Base-by-base conservation (phyloP, 2,329 filamentous ascomycete species). In the Ceratocystis lukuohia region DNA sequence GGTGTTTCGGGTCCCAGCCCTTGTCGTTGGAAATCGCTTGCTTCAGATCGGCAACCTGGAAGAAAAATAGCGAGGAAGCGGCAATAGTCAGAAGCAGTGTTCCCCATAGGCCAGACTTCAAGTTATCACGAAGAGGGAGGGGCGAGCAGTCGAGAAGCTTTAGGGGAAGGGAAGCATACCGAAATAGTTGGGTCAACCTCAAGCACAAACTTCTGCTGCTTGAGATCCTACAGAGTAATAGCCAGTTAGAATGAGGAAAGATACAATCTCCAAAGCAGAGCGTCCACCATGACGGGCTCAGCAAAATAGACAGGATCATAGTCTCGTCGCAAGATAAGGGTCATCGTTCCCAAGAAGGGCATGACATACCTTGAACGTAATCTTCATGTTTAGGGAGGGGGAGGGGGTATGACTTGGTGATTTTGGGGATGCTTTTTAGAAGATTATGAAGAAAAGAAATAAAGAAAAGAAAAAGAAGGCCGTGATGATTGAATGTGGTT, bases 201-300 rank as follows among this genome's bases (percentile, higher is more conserved):
- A 80, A 99, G 88, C 74, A 87, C 86, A 79, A 99, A 99, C 82
- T 96, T 96, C 77, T 96, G 89, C 78, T 97, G 94, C 82, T 96
- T 97, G 74, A 99, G 84, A 80, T 99, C 94, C 92, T 96, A 72
- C 44, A 20, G 12, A 37, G 45, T 45, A 3, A 15, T 4, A 5
- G 37, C 12, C 37, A 15, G 37, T 41, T 41, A 41, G 37, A 41
- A 61, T 45, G 56, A 30, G 25, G 22, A 3, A 64, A 3, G n/a
- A 61, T 25, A 59, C 28, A 67, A 45, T 62, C 62, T 56, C 25
- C 46, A 57, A 44, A 64, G n/a, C 46, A 30, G 41, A 44, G 41
- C 59, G 5, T 41, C 37, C 37, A 41, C 37, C 37, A 41, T 15
- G 37, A 5, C 37, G 37, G 37, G 37, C 37, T 4, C 37, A 15